These are phyloP conservation scores for Esteya vermicola DNA, from an alignment of 2,329 filamentous ascomycete genomes.

Conservation along the genomic window DNA sequence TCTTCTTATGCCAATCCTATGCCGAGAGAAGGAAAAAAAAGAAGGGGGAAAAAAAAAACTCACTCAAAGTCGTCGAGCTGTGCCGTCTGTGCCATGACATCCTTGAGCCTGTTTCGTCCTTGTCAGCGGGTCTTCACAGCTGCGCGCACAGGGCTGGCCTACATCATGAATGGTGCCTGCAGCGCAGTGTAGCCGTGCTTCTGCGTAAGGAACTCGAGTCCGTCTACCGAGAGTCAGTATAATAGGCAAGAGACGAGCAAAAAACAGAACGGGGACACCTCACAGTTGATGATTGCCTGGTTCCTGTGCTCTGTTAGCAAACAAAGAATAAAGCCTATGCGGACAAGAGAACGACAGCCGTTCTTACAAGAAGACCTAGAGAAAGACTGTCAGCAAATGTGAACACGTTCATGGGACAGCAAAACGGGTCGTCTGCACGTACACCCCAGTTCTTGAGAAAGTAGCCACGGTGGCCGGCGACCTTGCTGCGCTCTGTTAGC, in stretches of 20 bases:
- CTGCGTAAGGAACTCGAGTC: slow-evolving; percentile 70
- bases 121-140: background rate
- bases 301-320: too few species aligned
- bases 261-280: background rate
- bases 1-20: too few species aligned
- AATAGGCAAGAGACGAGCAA: background rate
- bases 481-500: slow-evolving; percentile 35
- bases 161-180: slow-evolving; percentile 88
- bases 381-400: slow-evolving; percentile 1
- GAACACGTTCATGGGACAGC: background rate
- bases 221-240: slow-evolving; percentile 33
- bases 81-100: slow-evolving; percentile 95
- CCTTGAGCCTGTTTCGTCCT: slow-evolving; percentile 37
- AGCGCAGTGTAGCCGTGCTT: slow-evolving; percentile 65
- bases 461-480: slow-evolving; percentile 89
- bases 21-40: too few species aligned
- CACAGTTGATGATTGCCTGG: slow-evolving; percentile 76
- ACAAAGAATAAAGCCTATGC: too few species aligned
- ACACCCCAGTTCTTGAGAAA: slow-evolving; percentile 83
- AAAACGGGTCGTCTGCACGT: background rate
- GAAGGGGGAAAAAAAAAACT: too few species aligned
- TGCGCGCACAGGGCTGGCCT: background rate
- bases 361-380: slow-evolving; percentile 3
- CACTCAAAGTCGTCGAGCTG: slow-evolving; percentile 87
- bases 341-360: too few species aligned